Base-by-base conservation (phyloP, 345 rosid species). In the Ceriops decandra region DNA sequence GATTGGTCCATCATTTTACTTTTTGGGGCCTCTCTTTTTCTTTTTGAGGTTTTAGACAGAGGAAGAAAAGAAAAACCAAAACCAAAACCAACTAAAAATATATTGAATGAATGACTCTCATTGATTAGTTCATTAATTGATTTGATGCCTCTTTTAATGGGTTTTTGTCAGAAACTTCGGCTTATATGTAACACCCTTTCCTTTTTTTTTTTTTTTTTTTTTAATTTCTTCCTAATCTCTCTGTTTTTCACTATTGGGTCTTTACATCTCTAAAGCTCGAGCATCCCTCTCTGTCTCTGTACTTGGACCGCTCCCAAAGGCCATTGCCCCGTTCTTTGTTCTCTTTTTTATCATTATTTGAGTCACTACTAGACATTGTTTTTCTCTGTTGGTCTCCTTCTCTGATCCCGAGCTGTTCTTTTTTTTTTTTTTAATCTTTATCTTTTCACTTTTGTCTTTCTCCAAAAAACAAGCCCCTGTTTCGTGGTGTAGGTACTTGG, bases 321-420 rank as follows among this genome's bases (percentile, higher is more conserved):
- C 32, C 27, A 13, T 28, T 79, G 76, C 63, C 79, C 52, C 71
- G 70, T 27, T 62, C 52, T 56, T 61, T 61, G 61, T 64, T 77
- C 72, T 56, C 56, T 2, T 27, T 27, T 32, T 66, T 64, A 76
- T 59, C 57, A 76, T 83, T 63, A 82, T 79, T 24, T 66, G 78
- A 73, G 75, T 76, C 64, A n/a, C 58, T 24, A 24, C 26, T 63
- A 42, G 49, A 26, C 27, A 10, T 62, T 27, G 28, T 57, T 57
- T 22, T 49, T 17, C 30, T 28, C 30, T 53, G 51, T 56, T 52
- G 30, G 52, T 57, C 17, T 36, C 46, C 71, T 74, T 73, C 85
- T 81, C 87, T 82, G 82, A 87, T 87, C 88, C 88, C 88, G 78
- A 87, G 79, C 5, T 33, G 46, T 21, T 52, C 78, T 33, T 33